Evolutionary conservation across 2,329 filamentous ascomycete species (phyloP).

Genomic region (Alternaria sp.): DNA sequence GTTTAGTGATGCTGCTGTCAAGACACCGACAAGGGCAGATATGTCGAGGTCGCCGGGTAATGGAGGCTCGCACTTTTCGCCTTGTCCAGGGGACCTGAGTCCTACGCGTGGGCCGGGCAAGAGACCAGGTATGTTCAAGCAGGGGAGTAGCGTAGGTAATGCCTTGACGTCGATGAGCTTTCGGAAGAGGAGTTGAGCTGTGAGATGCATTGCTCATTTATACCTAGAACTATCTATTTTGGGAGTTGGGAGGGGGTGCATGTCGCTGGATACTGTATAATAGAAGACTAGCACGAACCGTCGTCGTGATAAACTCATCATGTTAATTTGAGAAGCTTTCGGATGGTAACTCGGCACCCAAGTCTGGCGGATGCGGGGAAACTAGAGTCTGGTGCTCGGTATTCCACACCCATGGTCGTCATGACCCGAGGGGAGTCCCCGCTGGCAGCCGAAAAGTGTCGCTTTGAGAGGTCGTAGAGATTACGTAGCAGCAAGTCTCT

Average conservation of each 20-base stretch:
- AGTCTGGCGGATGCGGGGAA: constrained; percentile 6
- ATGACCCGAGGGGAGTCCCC: constrained; percentile 11
- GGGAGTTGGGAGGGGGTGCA: not conserved
- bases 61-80: constrained; percentile 11
- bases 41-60: not conserved
- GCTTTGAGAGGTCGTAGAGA: not conserved
- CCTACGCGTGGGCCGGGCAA: constrained; percentile 10
- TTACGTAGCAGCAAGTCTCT: not conserved
- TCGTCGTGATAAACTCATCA: not conserved
- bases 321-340: not conserved
- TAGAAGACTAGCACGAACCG: not conserved
- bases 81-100: constrained; percentile 6
- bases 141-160: constrained; percentile 27
- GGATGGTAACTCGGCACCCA: not conserved
- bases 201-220: not conserved
- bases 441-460: not conserved
- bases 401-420: constrained; percentile 10
- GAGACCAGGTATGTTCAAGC: constrained; percentile 29
- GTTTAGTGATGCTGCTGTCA: constrained; percentile 35
- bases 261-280: not conserved
- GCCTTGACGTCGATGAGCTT: constrained; percentile 29
- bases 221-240: not conserved
- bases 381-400: not conserved
- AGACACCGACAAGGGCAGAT: constrained; percentile 5
- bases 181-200: constrained; percentile 21